phyloP scores from a whole-genome alignment of 257 asterid species.

The Nicotiana paniculata region DNA sequence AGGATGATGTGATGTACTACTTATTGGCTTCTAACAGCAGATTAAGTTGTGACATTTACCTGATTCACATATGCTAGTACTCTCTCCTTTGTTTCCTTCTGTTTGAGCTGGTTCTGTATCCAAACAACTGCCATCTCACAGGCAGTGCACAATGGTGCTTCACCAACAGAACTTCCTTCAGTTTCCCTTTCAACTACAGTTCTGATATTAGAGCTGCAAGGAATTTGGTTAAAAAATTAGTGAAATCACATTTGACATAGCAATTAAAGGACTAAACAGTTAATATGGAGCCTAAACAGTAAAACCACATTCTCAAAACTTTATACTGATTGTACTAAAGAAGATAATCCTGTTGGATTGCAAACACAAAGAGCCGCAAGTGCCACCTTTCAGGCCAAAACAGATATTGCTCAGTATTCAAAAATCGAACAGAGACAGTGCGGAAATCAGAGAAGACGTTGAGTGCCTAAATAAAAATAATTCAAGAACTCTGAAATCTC shows the following conservation, averaged over 20 bases:
- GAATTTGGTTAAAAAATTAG: conserved; percentile 12
- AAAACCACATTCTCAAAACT: neutral
- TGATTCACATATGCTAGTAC: conserved; percentile 69
- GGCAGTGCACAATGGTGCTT: conserved; percentile 54
- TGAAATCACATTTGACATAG: neutral
- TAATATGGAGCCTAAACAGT: neutral
- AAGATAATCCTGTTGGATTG: neutral
- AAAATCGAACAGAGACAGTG: neutral
- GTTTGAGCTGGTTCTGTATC: conserved; percentile 75
- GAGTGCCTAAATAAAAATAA: neutral
- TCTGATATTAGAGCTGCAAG: conserved; percentile 69
- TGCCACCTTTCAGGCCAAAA: neutral
- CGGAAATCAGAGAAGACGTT: neutral
- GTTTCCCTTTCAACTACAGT: conserved; percentile 54
- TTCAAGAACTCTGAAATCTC: neutral
- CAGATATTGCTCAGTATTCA: neutral
- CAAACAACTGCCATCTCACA: conserved; percentile 96
- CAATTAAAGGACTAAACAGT: neutral
- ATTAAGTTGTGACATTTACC: conserved; percentile 31
- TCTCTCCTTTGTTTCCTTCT: conserved; percentile 54
- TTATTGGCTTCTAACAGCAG: neutral
- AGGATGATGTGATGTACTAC: neutral
- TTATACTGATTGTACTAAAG: neutral
- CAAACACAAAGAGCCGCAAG: neutral
- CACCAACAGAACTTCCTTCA: conserved; percentile 36